Percentiles rank a stretch among this genome's conserved stretches.
phyloP scores from a whole-genome alignment of 495 filamentous ascomycete genomes.

The Lineolata rhizophorae region DNA sequence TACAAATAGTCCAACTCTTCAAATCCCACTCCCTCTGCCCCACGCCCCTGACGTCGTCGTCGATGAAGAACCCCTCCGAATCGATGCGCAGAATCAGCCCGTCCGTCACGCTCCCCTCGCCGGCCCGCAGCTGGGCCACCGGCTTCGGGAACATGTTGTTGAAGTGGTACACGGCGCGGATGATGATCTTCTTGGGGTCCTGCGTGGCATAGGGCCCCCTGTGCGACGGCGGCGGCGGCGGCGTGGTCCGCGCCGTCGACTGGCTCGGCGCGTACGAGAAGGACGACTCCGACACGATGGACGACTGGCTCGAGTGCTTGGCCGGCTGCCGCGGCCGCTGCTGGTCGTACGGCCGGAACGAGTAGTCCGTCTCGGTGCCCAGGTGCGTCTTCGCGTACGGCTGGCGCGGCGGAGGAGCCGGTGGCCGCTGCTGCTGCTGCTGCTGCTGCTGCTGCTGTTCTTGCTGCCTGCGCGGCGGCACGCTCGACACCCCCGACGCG shows the following conservation, averaged over 20 bases:
- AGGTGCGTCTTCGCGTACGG: conserved; percentile 33
- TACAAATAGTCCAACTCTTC: conserved; percentile 90
- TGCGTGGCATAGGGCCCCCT: conserved; percentile 59
- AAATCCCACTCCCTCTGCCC: conserved; percentile 93
- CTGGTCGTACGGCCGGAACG: conserved; percentile 68
- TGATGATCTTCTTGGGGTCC: conserved; percentile 85
- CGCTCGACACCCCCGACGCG: conserved; percentile 13
- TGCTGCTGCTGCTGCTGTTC: too few species aligned
- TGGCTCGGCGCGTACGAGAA: conserved; percentile 55
- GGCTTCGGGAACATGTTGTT: conserved; percentile 67
- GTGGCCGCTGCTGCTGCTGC: too few species aligned
- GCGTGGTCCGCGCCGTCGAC: conserved; percentile 66
- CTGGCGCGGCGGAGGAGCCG: not conserved
- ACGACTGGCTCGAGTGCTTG: conserved; percentile 38
- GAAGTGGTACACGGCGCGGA: conserved; percentile 78
- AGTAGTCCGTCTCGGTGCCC: conserved; percentile 45
- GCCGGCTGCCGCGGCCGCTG: conserved; percentile 24
- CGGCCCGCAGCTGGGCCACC: conserved; percentile 57
- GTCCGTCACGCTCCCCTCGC: conserved; percentile 56
- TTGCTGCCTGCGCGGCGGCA: conserved; percentile 5
- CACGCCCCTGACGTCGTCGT: conserved; percentile 74
- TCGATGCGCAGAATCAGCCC: conserved; percentile 68
- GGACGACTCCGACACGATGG: conserved; percentile 51
- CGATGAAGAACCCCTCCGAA: conserved; percentile 84
- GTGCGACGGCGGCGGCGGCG: conserved; percentile 55